Evolutionary conservation across 257 asterid genomes (phyloP), one percentile per base, ranked within the genome.

Genomic region (Solanum ossicruentum): DNA sequence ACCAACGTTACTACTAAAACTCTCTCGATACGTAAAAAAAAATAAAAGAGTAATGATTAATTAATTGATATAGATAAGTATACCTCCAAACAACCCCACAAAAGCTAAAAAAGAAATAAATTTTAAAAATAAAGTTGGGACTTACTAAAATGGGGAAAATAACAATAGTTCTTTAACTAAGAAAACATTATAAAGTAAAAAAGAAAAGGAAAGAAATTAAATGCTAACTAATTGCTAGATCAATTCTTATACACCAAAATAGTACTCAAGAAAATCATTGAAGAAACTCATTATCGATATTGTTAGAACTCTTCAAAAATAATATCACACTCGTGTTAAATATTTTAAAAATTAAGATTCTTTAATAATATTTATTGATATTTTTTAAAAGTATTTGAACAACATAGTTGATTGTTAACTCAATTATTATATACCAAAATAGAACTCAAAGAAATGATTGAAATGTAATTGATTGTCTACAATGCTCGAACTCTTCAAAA

Each of bases 321-420:
- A 3, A 58, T 58, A 1, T 57, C 0, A 1, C 2, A 57, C 10
- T 57, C 2, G 20, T 20, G 2, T 13, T 6, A 58, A 21, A 10
- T 10, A 1, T 58, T 57, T 20, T 0, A 1, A 1, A 3, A 57
- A 13, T 36, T 36, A 20, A 8, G 0, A 0, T 3, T 1, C 3
- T 20, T 4, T 17, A 0, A 56, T 8, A 18, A 8, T 4, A 41
- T 41, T 7, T 41, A 7, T 41, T 7, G 9, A 41, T 41, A 41
- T 41, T 41, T 41, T 41, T 41, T 28, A 2, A 6, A 41, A 7
- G 45, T 6, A 41, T 7, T 6, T 41, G 13, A 57, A 57, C 12
- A 20, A 20, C 12, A 1, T 57, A 57, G n/a, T 8, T 18, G 12
- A 57, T 57, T 57, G 26, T 58, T 58, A 56, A 58, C 20, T 20